phyloP scores from a whole-genome alignment of 2,329 filamentous ascomycete genomes.

The Cladophialophora yegresii region DNA sequence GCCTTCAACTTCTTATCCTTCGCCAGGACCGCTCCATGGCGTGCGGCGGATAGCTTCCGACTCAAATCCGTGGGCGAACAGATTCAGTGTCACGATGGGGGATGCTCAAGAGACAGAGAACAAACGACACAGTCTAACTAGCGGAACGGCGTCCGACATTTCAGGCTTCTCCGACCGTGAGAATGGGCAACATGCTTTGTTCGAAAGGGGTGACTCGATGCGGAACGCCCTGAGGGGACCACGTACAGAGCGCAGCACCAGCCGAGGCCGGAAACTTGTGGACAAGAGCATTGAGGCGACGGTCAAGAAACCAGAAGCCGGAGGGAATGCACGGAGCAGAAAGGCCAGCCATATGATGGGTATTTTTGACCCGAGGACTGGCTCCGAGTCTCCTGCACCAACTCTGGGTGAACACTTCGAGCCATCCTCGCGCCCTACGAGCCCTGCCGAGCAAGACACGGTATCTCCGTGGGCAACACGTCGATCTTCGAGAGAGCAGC shows the following conservation, averaged over 20 bases:
- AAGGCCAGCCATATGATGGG: slow-evolving; percentile 68
- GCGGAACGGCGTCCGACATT: slow-evolving; percentile 22
- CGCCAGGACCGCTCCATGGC: slow-evolving; percentile 27
- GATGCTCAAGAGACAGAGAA: slow-evolving; percentile 15
- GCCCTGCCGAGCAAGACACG: slow-evolving; percentile 18
- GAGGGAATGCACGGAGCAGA: slow-evolving; percentile 59
- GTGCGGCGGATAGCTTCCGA: slow-evolving; percentile 33
- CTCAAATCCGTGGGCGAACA: slow-evolving; percentile 32
- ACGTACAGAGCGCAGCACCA: slow-evolving; percentile 44
- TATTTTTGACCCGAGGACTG: slow-evolving; percentile 54
- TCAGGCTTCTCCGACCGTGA: slow-evolving; percentile 36
- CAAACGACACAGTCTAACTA: slow-evolving; percentile 16
- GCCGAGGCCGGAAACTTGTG: slow-evolving; percentile 52
- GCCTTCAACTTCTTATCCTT: slow-evolving; percentile 17
- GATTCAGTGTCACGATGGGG: slow-evolving; percentile 31
- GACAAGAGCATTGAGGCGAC: slow-evolving; percentile 67
- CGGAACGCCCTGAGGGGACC: slow-evolving; percentile 36
- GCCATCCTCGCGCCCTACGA: slow-evolving; percentile 22
- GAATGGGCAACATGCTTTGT: slow-evolving; percentile 20
- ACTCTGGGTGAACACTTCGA: slow-evolving; percentile 14
- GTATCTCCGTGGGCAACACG: slow-evolving; percentile 4
- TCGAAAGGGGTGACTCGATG: slow-evolving; percentile 36
- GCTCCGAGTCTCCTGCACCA: slow-evolving; percentile 16
- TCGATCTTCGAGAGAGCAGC: slow-evolving; percentile 16
- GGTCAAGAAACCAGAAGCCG: slow-evolving; percentile 58